A percentile compares a stretch with the other conserved stretches of the same genome.
Conservation (phyloP, 2,329 filamentous ascomycete species). For the Didymella pomorum region DNA sequence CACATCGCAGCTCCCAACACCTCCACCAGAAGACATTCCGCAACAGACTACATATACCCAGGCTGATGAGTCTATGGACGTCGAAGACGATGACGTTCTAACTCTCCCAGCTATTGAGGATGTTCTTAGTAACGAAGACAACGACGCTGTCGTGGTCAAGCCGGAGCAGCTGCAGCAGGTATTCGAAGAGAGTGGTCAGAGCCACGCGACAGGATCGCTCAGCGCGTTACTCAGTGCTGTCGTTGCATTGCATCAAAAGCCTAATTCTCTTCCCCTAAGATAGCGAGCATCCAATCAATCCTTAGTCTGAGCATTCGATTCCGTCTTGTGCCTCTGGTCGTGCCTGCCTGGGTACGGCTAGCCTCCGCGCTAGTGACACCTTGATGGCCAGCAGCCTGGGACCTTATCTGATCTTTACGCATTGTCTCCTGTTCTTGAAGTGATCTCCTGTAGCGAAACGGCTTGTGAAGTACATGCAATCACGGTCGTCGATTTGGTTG, state of each 20-base stretch:
- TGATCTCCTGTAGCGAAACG: neutral
- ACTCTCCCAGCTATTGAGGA: constrained; percentile 20
- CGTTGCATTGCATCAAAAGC: constrained; percentile 63
- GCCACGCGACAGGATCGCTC: constrained; percentile 74
- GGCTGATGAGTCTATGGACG: constrained; percentile 20
- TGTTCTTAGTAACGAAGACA: constrained; percentile 48
- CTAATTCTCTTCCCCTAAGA: constrained; percentile 10
- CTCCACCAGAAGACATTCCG: constrained; percentile 45
- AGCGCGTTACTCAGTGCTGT: constrained; percentile 80
- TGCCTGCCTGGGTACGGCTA: neutral
- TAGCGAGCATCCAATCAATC: constrained; percentile 14
- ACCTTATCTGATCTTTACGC: neutral
- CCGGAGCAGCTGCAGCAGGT: constrained; percentile 73
- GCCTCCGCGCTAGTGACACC: constrained; percentile 6
- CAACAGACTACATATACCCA: constrained; percentile 31
- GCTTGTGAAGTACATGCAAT: neutral
- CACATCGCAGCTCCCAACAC: constrained; percentile 38
- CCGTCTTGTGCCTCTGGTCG: neutral
- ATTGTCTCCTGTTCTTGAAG: neutral
- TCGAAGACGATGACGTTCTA: constrained; percentile 4
- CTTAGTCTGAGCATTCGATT: neutral
- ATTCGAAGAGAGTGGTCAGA: constrained; percentile 69
- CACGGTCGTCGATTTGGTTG: neutral
- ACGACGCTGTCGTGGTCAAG: constrained; percentile 68
- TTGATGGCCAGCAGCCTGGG: constrained; percentile 5